A percentile compares a stretch with the other conserved stretches of the same genome.
phyloP scores from a whole-genome alignment of 306 rosid genomes.

The Prunus fruticosa region DNA sequence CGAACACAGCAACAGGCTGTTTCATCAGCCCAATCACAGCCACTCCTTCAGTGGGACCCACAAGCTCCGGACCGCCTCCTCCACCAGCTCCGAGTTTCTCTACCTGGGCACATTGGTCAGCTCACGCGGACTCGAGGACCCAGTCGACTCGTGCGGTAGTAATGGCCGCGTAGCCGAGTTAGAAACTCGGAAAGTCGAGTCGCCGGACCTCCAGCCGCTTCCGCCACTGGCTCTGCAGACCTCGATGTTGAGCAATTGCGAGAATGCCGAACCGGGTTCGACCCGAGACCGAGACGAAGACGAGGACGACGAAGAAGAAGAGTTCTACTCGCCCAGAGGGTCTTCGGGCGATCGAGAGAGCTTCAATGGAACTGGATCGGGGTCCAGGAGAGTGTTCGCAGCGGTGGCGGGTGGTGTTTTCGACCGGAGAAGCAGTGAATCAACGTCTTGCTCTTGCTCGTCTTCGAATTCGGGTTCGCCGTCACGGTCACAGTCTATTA shows the following conservation, averaged over 20 bases:
- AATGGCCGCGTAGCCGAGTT: not conserved
- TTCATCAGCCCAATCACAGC: conserved; percentile 32
- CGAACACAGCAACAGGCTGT: conserved; percentile 58
- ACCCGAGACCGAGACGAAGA: not conserved
- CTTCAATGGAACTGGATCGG: conserved; percentile 47
- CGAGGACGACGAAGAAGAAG: conserved; percentile 63
- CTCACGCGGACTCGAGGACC: conserved; percentile 57
- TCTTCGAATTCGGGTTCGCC: conserved; percentile 67
- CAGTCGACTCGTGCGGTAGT: conserved; percentile 15
- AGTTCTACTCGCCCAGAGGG: conserved; percentile 85
- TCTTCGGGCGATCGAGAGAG: conserved; percentile 45
- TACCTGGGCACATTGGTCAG: conserved; percentile 81
- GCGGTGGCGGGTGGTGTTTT: conserved; percentile 24
- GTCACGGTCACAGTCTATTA: conserved; percentile 51
- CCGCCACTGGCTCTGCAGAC: conserved; percentile 42
- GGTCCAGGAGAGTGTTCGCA: conserved; percentile 53
- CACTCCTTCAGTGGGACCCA: conserved; percentile 22
- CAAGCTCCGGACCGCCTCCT: conserved; percentile 36
- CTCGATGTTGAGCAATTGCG: conserved; percentile 2
- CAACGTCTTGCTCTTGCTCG: conserved; percentile 45
- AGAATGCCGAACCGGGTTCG: conserved; percentile 26
- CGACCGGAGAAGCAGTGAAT: conserved; percentile 36
- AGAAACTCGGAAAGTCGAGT: conserved; percentile 47
- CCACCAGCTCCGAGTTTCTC: conserved; percentile 80
- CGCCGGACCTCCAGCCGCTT: conserved; percentile 59